phyloP scores from a whole-genome alignment of 169 alveolate species.

The Plasmodium ovale region DNA sequence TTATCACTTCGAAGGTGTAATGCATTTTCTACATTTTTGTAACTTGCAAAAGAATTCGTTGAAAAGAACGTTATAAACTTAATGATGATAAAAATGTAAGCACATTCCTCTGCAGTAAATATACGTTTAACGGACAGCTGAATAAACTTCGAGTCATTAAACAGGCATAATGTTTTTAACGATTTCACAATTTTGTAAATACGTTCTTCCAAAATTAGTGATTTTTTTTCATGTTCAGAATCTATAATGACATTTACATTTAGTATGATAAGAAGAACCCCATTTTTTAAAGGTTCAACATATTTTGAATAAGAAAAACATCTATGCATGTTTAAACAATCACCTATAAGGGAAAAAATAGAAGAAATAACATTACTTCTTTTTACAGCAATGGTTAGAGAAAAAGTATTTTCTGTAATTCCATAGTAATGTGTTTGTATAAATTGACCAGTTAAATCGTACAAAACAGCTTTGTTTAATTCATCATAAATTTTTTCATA shows the following conservation, averaged over 20 bases:
- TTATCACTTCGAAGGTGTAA: constrained; percentile 10
- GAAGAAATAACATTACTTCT: constrained; percentile 82
- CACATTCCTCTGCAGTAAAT: constrained; percentile 67
- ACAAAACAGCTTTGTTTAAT: constrained; percentile 80
- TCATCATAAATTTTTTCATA: constrained; percentile 84
- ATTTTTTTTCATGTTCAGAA: constrained; percentile 5
- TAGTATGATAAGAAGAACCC: constrained; percentile 40
- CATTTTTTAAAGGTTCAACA: constrained; percentile 84
- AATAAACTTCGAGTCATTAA: constrained; percentile 40
- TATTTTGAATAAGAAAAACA: constrained; percentile 87
- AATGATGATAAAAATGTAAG: constrained; percentile 36
- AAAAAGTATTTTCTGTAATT: constrained; percentile 74
- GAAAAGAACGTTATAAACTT: constrained; percentile 58
- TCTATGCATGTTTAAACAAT: constrained; percentile 85
- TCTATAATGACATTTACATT: constrained; percentile 36
- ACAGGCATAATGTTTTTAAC: constrained; percentile 40
- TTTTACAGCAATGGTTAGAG: constrained; percentile 86
- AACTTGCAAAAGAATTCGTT: constrained; percentile 48
- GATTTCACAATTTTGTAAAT: constrained; percentile 37
- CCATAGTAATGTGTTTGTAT: constrained; percentile 80
- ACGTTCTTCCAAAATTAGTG: not conserved
- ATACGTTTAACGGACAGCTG: constrained; percentile 61
- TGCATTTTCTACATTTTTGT: constrained; percentile 64
- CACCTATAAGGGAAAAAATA: constrained; percentile 87
- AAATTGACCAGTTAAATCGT: constrained; percentile 80